Conservation (phyloP, 169 alveolate genomes). For the Plasmodium malariae region DNA sequence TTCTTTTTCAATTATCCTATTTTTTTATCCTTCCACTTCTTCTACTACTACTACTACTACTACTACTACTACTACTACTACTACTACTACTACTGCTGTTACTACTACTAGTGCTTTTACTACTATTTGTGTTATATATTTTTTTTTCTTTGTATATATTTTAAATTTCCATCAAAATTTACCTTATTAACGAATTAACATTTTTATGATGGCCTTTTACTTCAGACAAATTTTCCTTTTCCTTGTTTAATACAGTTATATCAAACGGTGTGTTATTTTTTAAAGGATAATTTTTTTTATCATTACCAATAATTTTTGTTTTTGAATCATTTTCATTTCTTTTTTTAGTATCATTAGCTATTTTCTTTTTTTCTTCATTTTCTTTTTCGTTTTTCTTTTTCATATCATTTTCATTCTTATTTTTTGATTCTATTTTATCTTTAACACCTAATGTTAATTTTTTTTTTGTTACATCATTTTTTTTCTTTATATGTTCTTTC, state of each 20-base stretch:
- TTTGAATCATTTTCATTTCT: conserved; percentile 14
- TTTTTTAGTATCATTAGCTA: conserved; percentile 26
- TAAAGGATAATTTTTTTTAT: conserved; percentile 46
- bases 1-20: not conserved
- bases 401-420: conserved; percentile 17
- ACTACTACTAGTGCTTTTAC: too few relatives aligned
- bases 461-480: conserved; percentile 46
- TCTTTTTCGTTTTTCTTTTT: conserved; percentile 54
- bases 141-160: not conserved
- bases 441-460: conserved; percentile 33
- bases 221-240: conserved; percentile 7
- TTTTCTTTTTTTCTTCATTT: conserved; percentile 42
- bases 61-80: too few relatives aligned
- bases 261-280: conserved; percentile 39
- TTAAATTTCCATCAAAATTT: not conserved
- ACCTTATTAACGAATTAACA: conserved; percentile 35
- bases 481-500: conserved; percentile 41
- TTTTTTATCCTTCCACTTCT: too few relatives aligned
- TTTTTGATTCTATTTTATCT: conserved; percentile 23
- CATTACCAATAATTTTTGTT: conserved; percentile 4
- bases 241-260: not conserved
- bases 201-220: conserved; percentile 4
- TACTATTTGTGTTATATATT: too few relatives aligned
- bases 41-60: too few relatives aligned
- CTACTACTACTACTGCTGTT: too few relatives aligned